Base-by-base conservation (phyloP, 1,284 basidiomycete genomes). In the Puccinia coronata region DNA sequence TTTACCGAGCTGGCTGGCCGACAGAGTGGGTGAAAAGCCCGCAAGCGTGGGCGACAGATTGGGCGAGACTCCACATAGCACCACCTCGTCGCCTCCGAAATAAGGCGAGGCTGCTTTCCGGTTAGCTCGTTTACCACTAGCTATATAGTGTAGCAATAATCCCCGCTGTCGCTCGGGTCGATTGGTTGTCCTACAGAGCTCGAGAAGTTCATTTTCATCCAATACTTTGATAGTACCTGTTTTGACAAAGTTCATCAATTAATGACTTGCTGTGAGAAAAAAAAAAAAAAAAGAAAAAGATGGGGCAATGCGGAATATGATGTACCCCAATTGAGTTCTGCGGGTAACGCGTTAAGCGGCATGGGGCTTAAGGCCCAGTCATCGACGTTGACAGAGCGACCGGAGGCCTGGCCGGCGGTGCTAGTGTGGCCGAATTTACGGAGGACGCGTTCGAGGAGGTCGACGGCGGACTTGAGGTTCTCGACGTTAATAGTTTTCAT, bases 401-500 rank as follows among this genome's bases (percentile, higher is more conserved):
- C 75, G n/a, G 82, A 87, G 86, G 34, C 83, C 83, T 79, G 77
- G 57, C 59, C 61, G 39, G 61, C 47, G 57, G 59, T 11, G 61
- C 61, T 73, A 14, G 23, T 41, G 82, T 88, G 86, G 94, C 95
- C 73, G 84, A 95, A 93, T 86, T 98, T 98, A 85, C 90, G 92
- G 82, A 98, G 87, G 0, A 93, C 94, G 83, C 91, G 91, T 83
- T 94, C 92, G 71, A 97, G 88, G 1, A 97, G 90, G 84, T 97
- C 94, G 0, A 92, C 89, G 5, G 93, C 94, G 51, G 91, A 91
- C 0, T 88, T 88, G 84, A 92, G 95, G 67, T 92, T 90, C 1
- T 90, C 89, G 16, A 94, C 91, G 84, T 95, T 92, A 82, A 98
- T 90, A 0, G 92, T 92, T 31, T 92, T 91, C 75, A 91, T 87